These are phyloP conservation scores for Ophiocordyceps camponoti-saundersi DNA, from an alignment of 2,329 filamentous ascomycete species.

Conservation along the genomic window DNA sequence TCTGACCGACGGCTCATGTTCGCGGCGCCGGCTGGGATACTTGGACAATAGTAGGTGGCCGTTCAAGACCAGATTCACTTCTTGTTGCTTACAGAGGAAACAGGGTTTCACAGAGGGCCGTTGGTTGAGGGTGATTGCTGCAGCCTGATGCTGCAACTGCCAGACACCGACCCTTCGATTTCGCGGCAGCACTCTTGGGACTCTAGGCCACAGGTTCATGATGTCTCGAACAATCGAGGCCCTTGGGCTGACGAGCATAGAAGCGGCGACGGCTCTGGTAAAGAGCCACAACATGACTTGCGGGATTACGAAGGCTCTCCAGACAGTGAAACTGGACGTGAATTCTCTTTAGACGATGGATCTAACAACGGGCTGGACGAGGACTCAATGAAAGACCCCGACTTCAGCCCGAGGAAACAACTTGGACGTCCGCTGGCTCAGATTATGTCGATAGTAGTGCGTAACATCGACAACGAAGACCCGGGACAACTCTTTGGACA, in stretches of 20 bases:
- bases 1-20: not conserved
- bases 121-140: not conserved
- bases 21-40: not conserved
- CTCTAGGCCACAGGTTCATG: not conserved
- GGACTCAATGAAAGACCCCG: not conserved
- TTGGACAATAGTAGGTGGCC: not conserved
- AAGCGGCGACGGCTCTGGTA: not conserved
- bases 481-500: not conserved
- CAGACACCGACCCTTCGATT: not conserved
- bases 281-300: not conserved
- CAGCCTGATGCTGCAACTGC: not conserved
- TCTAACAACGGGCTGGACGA: too few species aligned
- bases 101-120: not conserved
- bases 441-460: not conserved
- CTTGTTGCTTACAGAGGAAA: not conserved
- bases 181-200: not conserved
- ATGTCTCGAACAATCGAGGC: not conserved
- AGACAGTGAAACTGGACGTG: not conserved
- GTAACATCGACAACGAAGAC: not conserved
- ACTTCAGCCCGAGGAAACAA: not conserved
- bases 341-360: not conserved
- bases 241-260: not conserved
- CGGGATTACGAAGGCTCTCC: not conserved
- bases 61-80: not conserved
- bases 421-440: not conserved